Percentiles rank a stretch among this genome's conserved stretches.
phyloP scores from a whole-genome alignment of 352 stramenopile species.

The Phytophthora colocasiae region DNA sequence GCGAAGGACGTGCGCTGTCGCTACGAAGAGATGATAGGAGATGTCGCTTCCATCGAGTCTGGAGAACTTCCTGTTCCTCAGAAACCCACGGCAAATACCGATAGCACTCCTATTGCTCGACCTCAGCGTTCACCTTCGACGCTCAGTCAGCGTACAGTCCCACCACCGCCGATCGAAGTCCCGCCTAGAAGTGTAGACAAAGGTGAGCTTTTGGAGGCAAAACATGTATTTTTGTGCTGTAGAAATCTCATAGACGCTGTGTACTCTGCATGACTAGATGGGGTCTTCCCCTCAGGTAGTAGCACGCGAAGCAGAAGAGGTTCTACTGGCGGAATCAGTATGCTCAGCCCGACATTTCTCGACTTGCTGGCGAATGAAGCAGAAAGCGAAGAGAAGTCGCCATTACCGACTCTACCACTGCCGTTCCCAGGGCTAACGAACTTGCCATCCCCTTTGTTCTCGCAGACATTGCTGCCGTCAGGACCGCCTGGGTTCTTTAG shows the following conservation, averaged over 20 bases:
- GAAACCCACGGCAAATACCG: neutral
- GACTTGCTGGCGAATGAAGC: conserved; percentile 65
- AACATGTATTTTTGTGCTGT: conserved; percentile 12
- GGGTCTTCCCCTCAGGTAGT: conserved; percentile 28
- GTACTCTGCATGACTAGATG: conserved; percentile 30
- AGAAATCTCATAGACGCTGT: conserved; percentile 29
- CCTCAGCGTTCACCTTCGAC: conserved; percentile 27
- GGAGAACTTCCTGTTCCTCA: conserved; percentile 5
- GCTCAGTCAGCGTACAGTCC: conserved; percentile 61
- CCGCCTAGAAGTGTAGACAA: conserved; percentile 39
- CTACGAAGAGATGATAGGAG: conserved; percentile 82
- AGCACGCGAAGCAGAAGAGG: conserved; percentile 39
- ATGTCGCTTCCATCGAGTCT: conserved; percentile 74
- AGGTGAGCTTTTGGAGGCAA: conserved; percentile 35
- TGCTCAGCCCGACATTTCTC: conserved; percentile 83
- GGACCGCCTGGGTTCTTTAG: conserved; percentile 41
- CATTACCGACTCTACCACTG: conserved; percentile 39
- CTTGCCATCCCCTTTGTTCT: conserved; percentile 51
- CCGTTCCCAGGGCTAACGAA: conserved; percentile 41
- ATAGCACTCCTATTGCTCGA: conserved; percentile 9
- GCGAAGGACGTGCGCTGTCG: conserved; percentile 72
- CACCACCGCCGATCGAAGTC: conserved; percentile 74
- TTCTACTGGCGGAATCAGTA: conserved; percentile 34
- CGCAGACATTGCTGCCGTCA: conserved; percentile 36
- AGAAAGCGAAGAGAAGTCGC: conserved; percentile 65